Evolutionary conservation across 2,329 filamentous ascomycete species (phyloP), one percentile per base, ranked within the genome.

Genomic region (Grosmannia penicillata): DNA sequence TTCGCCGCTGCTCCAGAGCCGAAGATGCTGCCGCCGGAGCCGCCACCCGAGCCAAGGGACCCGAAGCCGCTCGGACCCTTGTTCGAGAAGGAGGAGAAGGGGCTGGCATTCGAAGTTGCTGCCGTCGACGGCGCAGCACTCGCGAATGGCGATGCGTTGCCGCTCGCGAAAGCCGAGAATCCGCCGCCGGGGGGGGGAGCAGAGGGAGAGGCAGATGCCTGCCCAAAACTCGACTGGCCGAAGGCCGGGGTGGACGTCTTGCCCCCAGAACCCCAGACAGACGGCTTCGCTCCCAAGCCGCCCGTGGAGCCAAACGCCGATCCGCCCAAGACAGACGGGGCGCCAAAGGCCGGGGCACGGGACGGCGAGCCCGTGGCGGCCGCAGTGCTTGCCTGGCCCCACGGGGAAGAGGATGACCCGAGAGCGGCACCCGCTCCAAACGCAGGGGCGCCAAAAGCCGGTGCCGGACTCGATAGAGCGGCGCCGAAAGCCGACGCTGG

Each of bases 221-320:
- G n/a, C 37, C 64, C 51, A 39, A 72, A 70, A 13, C 64, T 61
- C 8, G 66, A 54, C 49, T 75, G 70, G 2, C 72, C 72, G 53
- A 78, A 77, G 2, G 66, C 57, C 15, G 69, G 59, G 4, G 56
- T 49, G 24, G 54, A 46, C 29, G 56, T 47, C 6, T 58, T 44
- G 8, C 33, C 35, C 3, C 22, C 31, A 2, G 39, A 18, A 17
- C 42, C 33, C 65, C 58, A 41, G 53, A 43, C 35, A 18, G 47
- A 48, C 46, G 51, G 41, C 35, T 48, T 48, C 15, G 36, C 39
- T 30, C 60, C 53, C 45, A 63, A 53, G 13, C 52, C 48, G n/a
- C 55, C 44, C 33, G 49, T 38, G 4, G 51, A 43, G 1, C 64
- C 64, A 40, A 69, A 59, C 3, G 61, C 49, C 17, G 43, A 26